phyloP scores from a whole-genome alignment of 129 eudicot species.

The Calendula officinalis region DNA sequence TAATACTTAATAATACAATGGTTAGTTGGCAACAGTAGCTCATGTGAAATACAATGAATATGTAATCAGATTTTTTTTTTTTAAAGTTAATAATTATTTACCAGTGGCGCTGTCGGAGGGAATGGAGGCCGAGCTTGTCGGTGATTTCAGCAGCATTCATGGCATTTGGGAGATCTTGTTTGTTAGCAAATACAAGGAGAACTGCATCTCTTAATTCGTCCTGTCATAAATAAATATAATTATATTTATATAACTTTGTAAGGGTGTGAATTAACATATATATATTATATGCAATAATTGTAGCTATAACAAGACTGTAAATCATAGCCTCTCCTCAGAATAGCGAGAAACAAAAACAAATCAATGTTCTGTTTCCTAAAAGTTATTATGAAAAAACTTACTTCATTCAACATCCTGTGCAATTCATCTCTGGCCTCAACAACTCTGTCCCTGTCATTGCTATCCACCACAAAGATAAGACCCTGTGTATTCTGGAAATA shows the following conservation, averaged over 20 bases:
- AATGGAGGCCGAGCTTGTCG: slow-evolving; percentile 83
- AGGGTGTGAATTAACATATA: no score
- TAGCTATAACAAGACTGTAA: no score
- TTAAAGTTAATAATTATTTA: slow-evolving; percentile 17
- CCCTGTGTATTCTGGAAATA: slow-evolving; percentile 84
- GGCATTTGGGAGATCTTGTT: slow-evolving; percentile 79
- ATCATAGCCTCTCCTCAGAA: no score
- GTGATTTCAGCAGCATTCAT: slow-evolving; percentile 83
- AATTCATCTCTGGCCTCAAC: slow-evolving; percentile 81
- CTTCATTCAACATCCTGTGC: slow-evolving; percentile 89
- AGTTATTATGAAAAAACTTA: not conserved
- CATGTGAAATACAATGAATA: no score
- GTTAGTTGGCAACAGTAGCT: no score
- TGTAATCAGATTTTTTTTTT: no score
- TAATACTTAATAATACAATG: no score
- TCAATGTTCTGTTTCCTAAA: no score
- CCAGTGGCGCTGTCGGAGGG: slow-evolving; percentile 89
- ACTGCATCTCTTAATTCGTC: slow-evolving; percentile 82
- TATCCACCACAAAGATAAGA: slow-evolving; percentile 83
- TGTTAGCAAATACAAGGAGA: slow-evolving; percentile 74
- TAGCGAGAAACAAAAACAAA: no score
- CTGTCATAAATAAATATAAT: slow-evolving; percentile 31
- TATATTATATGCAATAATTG: not conserved
- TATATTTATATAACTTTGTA: no score
- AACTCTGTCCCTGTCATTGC: slow-evolving; percentile 84